Percentiles rank a stretch among this genome's conserved stretches.
phyloP scores from a whole-genome alignment of 306 rosid species.

The Ochetophila trinervis region DNA sequence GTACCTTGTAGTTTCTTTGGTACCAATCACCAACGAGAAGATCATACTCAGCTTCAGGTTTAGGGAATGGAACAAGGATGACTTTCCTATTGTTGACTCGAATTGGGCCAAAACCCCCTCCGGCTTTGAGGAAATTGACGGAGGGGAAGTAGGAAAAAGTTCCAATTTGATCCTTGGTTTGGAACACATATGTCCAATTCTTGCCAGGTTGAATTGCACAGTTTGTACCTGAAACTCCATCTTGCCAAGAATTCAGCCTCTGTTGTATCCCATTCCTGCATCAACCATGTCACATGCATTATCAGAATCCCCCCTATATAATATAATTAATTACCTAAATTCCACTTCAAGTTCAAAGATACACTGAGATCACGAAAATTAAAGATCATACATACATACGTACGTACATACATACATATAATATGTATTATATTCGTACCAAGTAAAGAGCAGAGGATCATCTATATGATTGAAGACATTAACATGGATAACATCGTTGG shows the following conservation, averaged over 20 bases:
- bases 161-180: conserved; percentile 66
- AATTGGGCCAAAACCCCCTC: conserved; percentile 58
- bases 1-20: conserved; percentile 47
- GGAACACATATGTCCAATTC: conserved; percentile 52
- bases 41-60: conserved; percentile 62
- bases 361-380: background rate
- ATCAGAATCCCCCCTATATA: too few species aligned
- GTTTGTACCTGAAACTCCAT: conserved; percentile 70
- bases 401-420: background rate
- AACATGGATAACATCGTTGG: conserved; percentile 49
- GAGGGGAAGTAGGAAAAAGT: conserved; percentile 67
- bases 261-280: conserved; percentile 73
- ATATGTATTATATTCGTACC: conserved; percentile 38
- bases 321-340: too few species aligned
- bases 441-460: conserved; percentile 63
- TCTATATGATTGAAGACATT: conserved; percentile 50
- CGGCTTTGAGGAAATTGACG: conserved; percentile 57
- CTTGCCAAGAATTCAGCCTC: conserved; percentile 67
- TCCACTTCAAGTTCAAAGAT: background rate
- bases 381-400: too few species aligned
- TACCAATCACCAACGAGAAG: conserved; percentile 66
- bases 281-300: background rate
- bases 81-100: conserved; percentile 38
- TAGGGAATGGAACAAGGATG: conserved; percentile 48
- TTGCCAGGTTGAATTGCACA: conserved; percentile 52